phyloP scores from a whole-genome alignment of 371 early-diverging fungal genomes.

The Mucor piriformis region DNA sequence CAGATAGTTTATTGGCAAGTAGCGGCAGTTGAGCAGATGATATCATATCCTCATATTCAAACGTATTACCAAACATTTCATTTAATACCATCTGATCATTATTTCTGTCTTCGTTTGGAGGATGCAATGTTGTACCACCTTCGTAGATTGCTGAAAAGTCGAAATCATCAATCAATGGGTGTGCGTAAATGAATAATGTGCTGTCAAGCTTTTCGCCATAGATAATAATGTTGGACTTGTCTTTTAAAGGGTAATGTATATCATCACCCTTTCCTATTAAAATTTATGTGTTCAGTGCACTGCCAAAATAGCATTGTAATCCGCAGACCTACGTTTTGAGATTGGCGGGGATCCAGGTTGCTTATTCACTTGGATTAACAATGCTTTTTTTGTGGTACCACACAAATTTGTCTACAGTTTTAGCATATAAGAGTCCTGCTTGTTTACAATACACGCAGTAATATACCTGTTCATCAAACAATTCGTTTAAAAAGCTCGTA shows the following conservation, averaged over 20 bases:
- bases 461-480: conserved; percentile 12
- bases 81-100: not conserved
- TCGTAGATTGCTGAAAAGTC: not conserved
- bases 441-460: too few relatives aligned
- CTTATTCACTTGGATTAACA: conserved; percentile 3
- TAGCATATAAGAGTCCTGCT: not conserved
- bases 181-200: not conserved
- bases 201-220: not conserved
- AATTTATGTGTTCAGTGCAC: too few relatives aligned
- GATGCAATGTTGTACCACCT: not conserved
- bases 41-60: not conserved
- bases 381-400: conserved; percentile 12
- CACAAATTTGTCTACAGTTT: conserved; percentile 5
- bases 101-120: not conserved
- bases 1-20: not conserved
- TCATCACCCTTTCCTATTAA: not conserved
- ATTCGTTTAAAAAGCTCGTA: not conserved
- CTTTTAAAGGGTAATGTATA: not conserved
- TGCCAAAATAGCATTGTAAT: too few relatives aligned
- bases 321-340: not conserved
- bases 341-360: not conserved
- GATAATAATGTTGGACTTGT: not conserved
- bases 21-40: not conserved
- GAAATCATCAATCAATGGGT: conserved; percentile 1
- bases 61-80: conserved; percentile 8